Percentiles rank a stretch among this genome's conserved stretches.
Conservation (phyloP, 441 rosid genomes). For the Jatropha multifida region DNA sequence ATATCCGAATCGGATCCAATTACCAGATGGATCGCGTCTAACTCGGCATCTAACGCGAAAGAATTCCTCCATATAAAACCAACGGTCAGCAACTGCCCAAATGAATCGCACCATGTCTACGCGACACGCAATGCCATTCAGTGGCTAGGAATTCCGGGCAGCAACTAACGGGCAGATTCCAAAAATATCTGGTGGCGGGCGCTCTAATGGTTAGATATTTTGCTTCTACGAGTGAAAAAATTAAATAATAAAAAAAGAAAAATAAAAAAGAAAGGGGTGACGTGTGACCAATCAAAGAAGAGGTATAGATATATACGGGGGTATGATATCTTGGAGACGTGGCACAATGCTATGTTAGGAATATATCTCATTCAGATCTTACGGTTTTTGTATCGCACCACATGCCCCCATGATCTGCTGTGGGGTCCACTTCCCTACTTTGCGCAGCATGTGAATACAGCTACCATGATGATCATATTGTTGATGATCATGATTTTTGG, state of each 20-base stretch:
- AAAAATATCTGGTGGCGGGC: conserved; percentile 36
- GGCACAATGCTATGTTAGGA: conserved; percentile 34
- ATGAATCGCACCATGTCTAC: not conserved
- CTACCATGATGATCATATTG: not conserved
- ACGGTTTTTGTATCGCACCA: not conserved
- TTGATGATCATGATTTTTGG: too few species aligned
- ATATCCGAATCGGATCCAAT: not conserved
- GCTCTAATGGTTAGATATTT: conserved; percentile 11
- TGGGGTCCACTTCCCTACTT: not conserved
- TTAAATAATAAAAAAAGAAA: too few species aligned
- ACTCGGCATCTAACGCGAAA: not conserved
- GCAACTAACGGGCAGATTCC: not conserved
- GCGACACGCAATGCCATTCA: conserved; percentile 24
- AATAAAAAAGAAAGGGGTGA: not conserved
- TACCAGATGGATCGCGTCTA: not conserved
- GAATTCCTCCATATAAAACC: not conserved
- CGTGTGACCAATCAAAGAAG: conserved; percentile 31
- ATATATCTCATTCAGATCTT: conserved; percentile 28
- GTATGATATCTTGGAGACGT: conserved; percentile 14
- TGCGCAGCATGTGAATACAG: not conserved
- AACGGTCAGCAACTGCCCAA: conserved; percentile 4
- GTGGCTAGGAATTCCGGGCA: conserved; percentile 27
- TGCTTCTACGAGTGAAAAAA: not conserved
- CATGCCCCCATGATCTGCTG: not conserved
- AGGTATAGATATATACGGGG: conserved; percentile 33